Evolutionary conservation across 371 early-diverging fungal genomes (phyloP).

Genomic region (Apophysomyces elegans): DNA sequence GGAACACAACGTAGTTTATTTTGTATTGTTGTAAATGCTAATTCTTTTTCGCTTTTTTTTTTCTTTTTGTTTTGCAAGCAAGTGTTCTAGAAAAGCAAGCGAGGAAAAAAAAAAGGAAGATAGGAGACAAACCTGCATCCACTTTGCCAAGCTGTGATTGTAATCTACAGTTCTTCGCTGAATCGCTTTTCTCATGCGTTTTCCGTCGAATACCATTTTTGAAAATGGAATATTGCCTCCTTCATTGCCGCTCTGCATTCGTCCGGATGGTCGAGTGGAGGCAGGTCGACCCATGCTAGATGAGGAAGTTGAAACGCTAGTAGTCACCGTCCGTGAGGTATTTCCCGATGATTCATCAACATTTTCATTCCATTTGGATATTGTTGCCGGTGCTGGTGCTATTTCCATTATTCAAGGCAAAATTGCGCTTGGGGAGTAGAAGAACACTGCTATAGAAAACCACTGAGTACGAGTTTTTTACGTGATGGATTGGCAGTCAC

Average conservation of each 20-base stretch:
- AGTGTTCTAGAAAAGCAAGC: too few relatives aligned
- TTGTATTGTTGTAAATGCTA: constrained; percentile 25
- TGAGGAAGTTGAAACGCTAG: not conserved
- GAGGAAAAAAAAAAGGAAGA: constrained; percentile 19
- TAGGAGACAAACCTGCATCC: constrained; percentile 67
- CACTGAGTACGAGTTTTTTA: too few relatives aligned
- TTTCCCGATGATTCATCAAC: constrained; percentile 8
- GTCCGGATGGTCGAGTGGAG: constrained; percentile 18
- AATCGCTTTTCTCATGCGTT: constrained; percentile 94
- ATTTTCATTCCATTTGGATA: constrained; percentile 7
- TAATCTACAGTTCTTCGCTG: constrained; percentile 97
- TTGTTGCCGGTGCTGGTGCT: constrained; percentile 1
- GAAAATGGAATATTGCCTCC: constrained; percentile 48
- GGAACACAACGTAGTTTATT: constrained; percentile 17
- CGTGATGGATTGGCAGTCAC: too few relatives aligned
- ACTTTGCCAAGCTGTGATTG: constrained; percentile 84
- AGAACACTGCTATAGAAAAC: too few relatives aligned
- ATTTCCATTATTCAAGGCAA: not conserved
- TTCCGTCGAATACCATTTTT: constrained; percentile 80
- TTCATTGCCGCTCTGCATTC: constrained; percentile 20
- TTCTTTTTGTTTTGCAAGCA: not conserved
- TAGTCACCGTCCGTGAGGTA: not conserved
- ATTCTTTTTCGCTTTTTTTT: constrained; percentile 11
- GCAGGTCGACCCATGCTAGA: constrained; percentile 10
- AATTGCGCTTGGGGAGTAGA: not conserved